These are phyloP conservation scores for Pseudofabraea citricarpa DNA, from an alignment of 2,329 filamentous ascomycete genomes.

Conservation along the genomic window DNA sequence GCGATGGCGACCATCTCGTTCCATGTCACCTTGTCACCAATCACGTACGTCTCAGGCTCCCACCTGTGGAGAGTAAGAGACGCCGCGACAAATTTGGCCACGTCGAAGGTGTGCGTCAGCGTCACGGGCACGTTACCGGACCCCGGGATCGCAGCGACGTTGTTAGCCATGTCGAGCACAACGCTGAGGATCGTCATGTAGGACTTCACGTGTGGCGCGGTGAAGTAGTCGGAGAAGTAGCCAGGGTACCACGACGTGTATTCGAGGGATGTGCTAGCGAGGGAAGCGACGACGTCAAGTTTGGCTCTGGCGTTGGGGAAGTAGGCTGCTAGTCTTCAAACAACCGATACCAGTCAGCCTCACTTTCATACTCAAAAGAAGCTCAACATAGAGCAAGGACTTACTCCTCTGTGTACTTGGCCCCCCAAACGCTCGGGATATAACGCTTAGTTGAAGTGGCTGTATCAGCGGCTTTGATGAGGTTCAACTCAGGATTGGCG, in stretches of 20 bases:
- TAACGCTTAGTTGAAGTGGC: constrained; percentile 14
- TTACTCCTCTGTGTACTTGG: constrained; percentile 3
- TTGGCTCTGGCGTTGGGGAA: neutral
- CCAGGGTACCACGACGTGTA: constrained; percentile 16
- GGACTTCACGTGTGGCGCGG: constrained; percentile 11
- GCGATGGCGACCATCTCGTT: constrained; percentile 21
- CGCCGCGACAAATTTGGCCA: constrained; percentile 19
- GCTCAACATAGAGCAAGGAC: neutral
- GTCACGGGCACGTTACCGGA: constrained; percentile 13
- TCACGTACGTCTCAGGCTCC: constrained; percentile 13
- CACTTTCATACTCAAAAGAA: neutral
- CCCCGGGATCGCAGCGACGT: constrained; percentile 19
- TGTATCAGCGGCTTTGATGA: constrained; percentile 16
- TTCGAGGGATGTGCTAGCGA: constrained; percentile 10
- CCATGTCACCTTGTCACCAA: constrained; percentile 22
- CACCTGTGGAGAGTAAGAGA: constrained; percentile 14
- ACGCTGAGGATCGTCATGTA: constrained; percentile 14
- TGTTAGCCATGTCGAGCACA: constrained; percentile 16
- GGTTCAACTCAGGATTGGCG: constrained; percentile 11
- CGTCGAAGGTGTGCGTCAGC: constrained; percentile 21
- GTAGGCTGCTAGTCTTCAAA: neutral
- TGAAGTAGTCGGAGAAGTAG: constrained; percentile 18
- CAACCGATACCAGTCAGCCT: neutral
- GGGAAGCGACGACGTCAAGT: no score
- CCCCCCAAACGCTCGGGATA: constrained; percentile 17